Evolutionary conservation across 768 basidiomycete species (phyloP), one percentile per base, ranked within the genome.

Genomic region (Naganishia onofrii): DNA sequence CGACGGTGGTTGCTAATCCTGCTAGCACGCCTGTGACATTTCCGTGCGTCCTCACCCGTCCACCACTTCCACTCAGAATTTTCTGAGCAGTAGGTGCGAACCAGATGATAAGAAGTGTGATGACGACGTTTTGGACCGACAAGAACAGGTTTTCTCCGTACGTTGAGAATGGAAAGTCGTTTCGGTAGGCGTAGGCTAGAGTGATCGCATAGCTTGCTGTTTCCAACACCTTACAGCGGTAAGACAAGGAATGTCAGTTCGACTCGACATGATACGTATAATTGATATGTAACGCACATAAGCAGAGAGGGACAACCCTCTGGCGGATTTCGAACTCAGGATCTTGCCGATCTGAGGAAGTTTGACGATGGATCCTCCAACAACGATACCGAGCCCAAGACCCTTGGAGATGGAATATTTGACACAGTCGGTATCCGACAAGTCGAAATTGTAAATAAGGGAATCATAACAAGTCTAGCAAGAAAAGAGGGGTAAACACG

Each of bases 91-190:
- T 44, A 9, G 70, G 52, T 2, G 78, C 75, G 72, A 90, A 89
- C 79, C 83, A 83, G 60, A 93, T 85, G 81, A 95, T 95, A 74
- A 94, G 87, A 76, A 93, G 84, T 19, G 92, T 92, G 79, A 97
- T 92, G 82, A 90, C 71, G 74, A 89, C 84, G 83, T 95, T 93
- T 81, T 95, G 93, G 70, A 93, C 76, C 34, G 91, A 88, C 58
- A 98, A 85, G 87, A 97, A 97, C 68, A 93, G 79, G 84, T 95
- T 97, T 82, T 99, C 96, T 76, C 96, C 96, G 71, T 97, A 99
- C 0, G 96, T 97, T 23, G 91, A 92, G 84, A 97, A 96, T 0
- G 96, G 93, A 81, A 94, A 97, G 28, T 84, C 80, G 76, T 92
- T 89, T 28, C 92, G 85, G 75, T 87, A 87, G 1, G 93, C 89